Percentiles rank a stretch among this genome's conserved stretches.
Conservation (phyloP, 2,329 filamentous ascomycete genomes). For the Magnaporthiopsis incrustans region DNA sequence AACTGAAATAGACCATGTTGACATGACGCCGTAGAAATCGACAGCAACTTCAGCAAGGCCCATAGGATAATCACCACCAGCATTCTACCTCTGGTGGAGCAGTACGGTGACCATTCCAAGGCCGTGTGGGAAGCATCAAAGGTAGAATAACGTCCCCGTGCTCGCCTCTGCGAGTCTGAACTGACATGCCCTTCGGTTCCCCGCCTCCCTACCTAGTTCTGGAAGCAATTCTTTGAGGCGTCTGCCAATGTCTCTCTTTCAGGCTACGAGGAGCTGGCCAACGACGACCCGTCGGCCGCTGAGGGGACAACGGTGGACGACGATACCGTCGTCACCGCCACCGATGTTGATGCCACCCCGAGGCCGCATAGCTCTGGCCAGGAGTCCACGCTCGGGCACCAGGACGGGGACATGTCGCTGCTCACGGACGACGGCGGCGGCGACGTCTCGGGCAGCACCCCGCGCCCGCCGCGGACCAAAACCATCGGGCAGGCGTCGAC, state of each 20-base stretch:
- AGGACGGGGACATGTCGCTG: slow-evolving; percentile 51
- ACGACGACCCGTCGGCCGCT: slow-evolving; percentile 42
- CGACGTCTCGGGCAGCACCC: slow-evolving; percentile 60
- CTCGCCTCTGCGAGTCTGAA: slow-evolving; percentile 6
- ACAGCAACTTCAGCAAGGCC: slow-evolving; percentile 94
- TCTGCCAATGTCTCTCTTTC: slow-evolving; percentile 95
- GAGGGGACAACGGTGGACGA: slow-evolving; percentile 50
- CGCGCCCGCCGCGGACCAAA: slow-evolving; percentile 45
- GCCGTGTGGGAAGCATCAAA: slow-evolving; percentile 96
- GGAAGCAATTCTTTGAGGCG: slow-evolving; percentile 99
- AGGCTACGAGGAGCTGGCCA: slow-evolving; percentile 78
- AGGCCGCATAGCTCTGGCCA: slow-evolving; percentile 24
- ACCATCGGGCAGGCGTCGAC: slow-evolving; percentile 39
- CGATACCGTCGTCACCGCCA: slow-evolving; percentile 26
- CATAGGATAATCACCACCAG: slow-evolving; percentile 92
- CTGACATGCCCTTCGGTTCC: slow-evolving; percentile 1
- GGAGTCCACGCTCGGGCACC: slow-evolving; percentile 31
- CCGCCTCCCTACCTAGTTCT: slow-evolving; percentile 56
- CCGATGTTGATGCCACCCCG: slow-evolving; percentile 27
- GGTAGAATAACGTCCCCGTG: slow-evolving; percentile 35
- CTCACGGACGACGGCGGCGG: slow-evolving; percentile 55
- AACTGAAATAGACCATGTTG: neutral
- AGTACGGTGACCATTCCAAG: slow-evolving; percentile 88
- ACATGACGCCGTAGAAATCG: slow-evolving; percentile 62
- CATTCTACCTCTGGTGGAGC: slow-evolving; percentile 87